These are phyloP conservation scores for Dactylellina parvicollis DNA, from an alignment of 2,329 filamentous ascomycete species.

Conservation along the genomic window DNA sequence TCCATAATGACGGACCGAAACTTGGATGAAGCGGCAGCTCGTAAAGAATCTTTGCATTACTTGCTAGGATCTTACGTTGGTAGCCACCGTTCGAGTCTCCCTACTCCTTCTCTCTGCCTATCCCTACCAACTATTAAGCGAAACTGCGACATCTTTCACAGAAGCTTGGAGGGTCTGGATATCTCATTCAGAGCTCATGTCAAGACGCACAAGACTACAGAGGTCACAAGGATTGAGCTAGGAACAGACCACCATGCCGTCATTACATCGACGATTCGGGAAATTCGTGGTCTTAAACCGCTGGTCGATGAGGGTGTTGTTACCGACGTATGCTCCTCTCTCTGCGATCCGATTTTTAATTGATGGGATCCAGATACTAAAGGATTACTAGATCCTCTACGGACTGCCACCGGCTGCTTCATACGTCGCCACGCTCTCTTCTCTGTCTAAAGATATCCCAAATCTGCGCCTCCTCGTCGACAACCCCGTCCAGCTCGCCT, in stretches of 20 bases:
- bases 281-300: slow-evolving; percentile 74
- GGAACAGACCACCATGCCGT: slow-evolving; percentile 70
- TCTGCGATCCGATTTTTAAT: background rate
- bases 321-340: slow-evolving; percentile 64
- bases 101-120: slow-evolving; percentile 74
- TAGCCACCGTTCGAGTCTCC: slow-evolving; percentile 69
- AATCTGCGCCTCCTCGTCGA: slow-evolving; percentile 75
- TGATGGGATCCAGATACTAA: slow-evolving; percentile 33
- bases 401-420: slow-evolving; percentile 75
- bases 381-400: slow-evolving; percentile 70
- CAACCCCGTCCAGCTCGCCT: slow-evolving; percentile 70
- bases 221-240: slow-evolving; percentile 76
- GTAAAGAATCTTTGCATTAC: slow-evolving; percentile 54
- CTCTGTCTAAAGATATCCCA: slow-evolving; percentile 69
- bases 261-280: slow-evolving; percentile 77
- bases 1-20: slow-evolving; percentile 11
- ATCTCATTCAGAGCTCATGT: slow-evolving; percentile 79
- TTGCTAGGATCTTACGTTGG: slow-evolving; percentile 67
- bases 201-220: slow-evolving; percentile 83
- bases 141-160: slow-evolving; percentile 78
- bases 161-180: slow-evolving; percentile 68
- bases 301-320: slow-evolving; percentile 70
- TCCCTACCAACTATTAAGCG: slow-evolving; percentile 73
- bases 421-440: slow-evolving; percentile 69
- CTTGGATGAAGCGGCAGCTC: slow-evolving; percentile 32